Evolutionary conservation across 352 stramenopile genomes (phyloP), one percentile per base, ranked within the genome.

Genomic region (Globisporangium yorkense): DNA sequence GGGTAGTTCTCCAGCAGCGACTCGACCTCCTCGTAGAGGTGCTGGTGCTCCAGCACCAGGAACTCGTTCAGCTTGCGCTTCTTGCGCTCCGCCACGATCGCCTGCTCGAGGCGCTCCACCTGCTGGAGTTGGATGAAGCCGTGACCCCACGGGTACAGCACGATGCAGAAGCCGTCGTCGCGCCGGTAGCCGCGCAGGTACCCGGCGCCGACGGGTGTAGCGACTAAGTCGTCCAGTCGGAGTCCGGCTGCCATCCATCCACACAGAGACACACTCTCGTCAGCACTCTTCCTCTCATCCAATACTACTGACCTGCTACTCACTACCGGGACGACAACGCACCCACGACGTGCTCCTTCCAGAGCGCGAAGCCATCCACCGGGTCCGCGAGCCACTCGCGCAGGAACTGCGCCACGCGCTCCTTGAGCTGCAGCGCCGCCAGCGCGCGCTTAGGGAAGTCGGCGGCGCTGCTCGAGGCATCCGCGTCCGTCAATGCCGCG

Each of bases 61-160:
- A 82, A 82, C 58, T 84, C 65, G 50, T 77, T 78, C 51, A 60
- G 73, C 31, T 59, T 63, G 59, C 74, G 74, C 45, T 84, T 87
- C 59, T 75, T 73, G 5, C 70, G 58, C 40, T 79, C 56, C 16
- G 67, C 69, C 3, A 62, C 55, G 49, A 79, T 57, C 20, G 70
- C 70, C 37, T 68, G 48, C 1, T 77, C 61, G 31, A 80, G 62
- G 47, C 73, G 72, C 57, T 84, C 65, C 20, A 92, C 70, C 8
- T 78, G 61, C n/a, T 65, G 71, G 21, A 80, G 52, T 45, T 86
- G 79, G 33, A 93, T 64, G 62, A 85, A 90, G 24, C 79, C 84
- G 27, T 91, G 72, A 1, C 80, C 84, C 77, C 79, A 93, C 7
- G 83, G 79, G 61, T 76, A 93, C 44, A 89, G 40, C 4, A 93